A percentile compares a stretch with the other conserved stretches of the same genome.
These are phyloP conservation scores for Madurella mycetomatis DNA, from an alignment of 2,329 filamentous ascomycete genomes.

Conservation along the genomic window DNA sequence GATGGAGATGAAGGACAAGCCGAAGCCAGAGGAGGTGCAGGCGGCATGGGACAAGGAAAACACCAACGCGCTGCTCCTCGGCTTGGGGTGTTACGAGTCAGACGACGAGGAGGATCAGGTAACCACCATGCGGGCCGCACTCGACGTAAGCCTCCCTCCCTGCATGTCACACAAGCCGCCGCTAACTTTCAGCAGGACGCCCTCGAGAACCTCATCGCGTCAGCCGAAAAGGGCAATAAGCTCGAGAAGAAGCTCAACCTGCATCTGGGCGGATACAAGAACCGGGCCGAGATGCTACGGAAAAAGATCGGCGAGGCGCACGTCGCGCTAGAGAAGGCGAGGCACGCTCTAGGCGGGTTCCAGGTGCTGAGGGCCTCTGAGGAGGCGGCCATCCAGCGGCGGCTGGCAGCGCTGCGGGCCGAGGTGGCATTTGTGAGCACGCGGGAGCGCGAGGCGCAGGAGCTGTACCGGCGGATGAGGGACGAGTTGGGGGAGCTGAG, in stretches of 20 bases:
- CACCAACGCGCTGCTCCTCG: conserved; percentile 61
- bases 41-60: conserved; percentile 50
- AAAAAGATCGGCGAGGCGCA: conserved; percentile 75
- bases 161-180: neutral
- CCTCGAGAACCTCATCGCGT: conserved; percentile 66
- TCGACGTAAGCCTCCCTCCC: conserved; percentile 56
- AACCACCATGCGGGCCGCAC: conserved; percentile 61
- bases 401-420: conserved; percentile 71
- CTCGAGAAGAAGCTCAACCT: conserved; percentile 89
- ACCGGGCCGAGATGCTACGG: conserved; percentile 73
- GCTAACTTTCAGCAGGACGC: conserved; percentile 47
- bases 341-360: conserved; percentile 67
- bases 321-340: conserved; percentile 68
- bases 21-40: conserved; percentile 48
- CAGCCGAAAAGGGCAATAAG: conserved; percentile 77
- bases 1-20: conserved; percentile 57
- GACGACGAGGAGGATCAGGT: conserved; percentile 68
- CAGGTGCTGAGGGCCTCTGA: conserved; percentile 74
- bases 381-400: conserved; percentile 65
- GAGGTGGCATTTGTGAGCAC: conserved; percentile 77
- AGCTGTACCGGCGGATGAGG: conserved; percentile 69
- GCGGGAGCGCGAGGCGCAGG: conserved; percentile 86
- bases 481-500: conserved; percentile 69
- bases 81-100: conserved; percentile 73
- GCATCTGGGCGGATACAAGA: conserved; percentile 85